Percentiles rank a stretch among this genome's conserved stretches.
These are phyloP conservation scores for Sarocladium kiliense DNA, from an alignment of 2,329 filamentous ascomycete genomes.

Conservation along the genomic window DNA sequence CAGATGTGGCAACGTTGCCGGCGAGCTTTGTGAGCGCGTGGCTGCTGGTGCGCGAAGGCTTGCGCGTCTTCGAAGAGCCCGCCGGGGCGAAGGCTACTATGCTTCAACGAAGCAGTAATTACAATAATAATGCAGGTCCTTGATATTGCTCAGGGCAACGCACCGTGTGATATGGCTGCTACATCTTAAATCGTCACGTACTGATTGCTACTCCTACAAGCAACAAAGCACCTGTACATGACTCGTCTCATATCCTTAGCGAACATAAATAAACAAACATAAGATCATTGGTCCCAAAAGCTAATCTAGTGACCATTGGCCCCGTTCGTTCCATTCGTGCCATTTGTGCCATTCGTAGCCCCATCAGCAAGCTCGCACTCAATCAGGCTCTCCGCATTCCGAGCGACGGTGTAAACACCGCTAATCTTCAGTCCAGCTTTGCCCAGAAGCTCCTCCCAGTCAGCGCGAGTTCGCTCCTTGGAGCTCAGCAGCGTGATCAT, in stretches of 20 bases:
- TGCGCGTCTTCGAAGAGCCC: not conserved
- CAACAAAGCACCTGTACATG: too few relatives aligned
- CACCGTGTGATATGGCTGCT: too few relatives aligned
- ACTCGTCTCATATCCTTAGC: too few relatives aligned
- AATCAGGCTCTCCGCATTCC: conserved; percentile 15
- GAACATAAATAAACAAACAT: too few relatives aligned
- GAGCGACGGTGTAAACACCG: conserved; percentile 15
- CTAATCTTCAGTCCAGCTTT: conserved; percentile 15
- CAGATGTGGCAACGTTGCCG: not conserved
- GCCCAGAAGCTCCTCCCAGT: conserved; percentile 16
- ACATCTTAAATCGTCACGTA: too few relatives aligned
- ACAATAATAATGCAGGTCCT: not conserved
- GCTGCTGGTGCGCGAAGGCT: not conserved
- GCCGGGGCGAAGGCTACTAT: not conserved
- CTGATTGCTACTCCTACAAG: too few relatives aligned
- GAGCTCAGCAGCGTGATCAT: conserved; percentile 22
- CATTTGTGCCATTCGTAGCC: conserved; percentile 3
- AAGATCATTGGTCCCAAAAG: too few relatives aligned
- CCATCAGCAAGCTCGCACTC: conserved; percentile 16
- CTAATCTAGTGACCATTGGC: not conserved
- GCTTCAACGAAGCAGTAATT: not conserved
- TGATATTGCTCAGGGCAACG: too few relatives aligned
- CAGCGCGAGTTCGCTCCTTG: conserved; percentile 15
- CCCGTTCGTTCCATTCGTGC: not conserved
- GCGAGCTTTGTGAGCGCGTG: not conserved